Conservation (phyloP, 371 early-diverging fungal genomes). For the Choanephora cucurbitarum region DNA sequence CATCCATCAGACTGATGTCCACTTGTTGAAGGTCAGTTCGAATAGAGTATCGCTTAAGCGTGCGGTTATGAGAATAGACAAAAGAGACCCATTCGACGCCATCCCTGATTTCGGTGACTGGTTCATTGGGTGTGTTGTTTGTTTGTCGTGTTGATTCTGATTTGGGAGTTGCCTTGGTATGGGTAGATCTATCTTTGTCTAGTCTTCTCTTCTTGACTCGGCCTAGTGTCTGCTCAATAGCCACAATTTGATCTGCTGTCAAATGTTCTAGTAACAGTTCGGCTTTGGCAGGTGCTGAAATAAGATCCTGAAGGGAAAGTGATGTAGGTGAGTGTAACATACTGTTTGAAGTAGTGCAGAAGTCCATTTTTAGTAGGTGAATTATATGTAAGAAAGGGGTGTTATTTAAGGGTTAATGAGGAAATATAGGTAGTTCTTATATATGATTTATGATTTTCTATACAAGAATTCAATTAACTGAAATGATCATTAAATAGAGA, state of each 20-base stretch:
- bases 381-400: slow-evolving; percentile 5
- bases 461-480: too few relatives aligned
- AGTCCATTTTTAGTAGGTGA: slow-evolving; percentile 30
- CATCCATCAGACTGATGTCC: slow-evolving; percentile 57
- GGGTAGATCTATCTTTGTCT: slow-evolving; percentile 12
- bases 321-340: slow-evolving; percentile 35
- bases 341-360: slow-evolving; percentile 23
- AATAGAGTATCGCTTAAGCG: slow-evolving; percentile 68
- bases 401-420: slow-evolving; percentile 5
- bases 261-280: slow-evolving; percentile 35
- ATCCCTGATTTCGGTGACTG: slow-evolving; percentile 49
- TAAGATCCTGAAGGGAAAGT: slow-evolving; percentile 38
- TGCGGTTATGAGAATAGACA: slow-evolving; percentile 68
- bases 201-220: slow-evolving; percentile 43
- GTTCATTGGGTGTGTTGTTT: slow-evolving; percentile 34
- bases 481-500: too few relatives aligned
- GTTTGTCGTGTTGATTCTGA: neutral
- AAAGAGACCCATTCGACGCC: slow-evolving; percentile 75
- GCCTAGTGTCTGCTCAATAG: slow-evolving; percentile 40
- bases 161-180: neutral
- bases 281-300: slow-evolving; percentile 36
- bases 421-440: neutral
- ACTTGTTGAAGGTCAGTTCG: slow-evolving; percentile 79
- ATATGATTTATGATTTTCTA: too few relatives aligned
- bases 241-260: slow-evolving; percentile 37